These are phyloP conservation scores for Epichloe sylvatica DNA, from an alignment of 2,329 filamentous ascomycete genomes.

Conservation along the genomic window DNA sequence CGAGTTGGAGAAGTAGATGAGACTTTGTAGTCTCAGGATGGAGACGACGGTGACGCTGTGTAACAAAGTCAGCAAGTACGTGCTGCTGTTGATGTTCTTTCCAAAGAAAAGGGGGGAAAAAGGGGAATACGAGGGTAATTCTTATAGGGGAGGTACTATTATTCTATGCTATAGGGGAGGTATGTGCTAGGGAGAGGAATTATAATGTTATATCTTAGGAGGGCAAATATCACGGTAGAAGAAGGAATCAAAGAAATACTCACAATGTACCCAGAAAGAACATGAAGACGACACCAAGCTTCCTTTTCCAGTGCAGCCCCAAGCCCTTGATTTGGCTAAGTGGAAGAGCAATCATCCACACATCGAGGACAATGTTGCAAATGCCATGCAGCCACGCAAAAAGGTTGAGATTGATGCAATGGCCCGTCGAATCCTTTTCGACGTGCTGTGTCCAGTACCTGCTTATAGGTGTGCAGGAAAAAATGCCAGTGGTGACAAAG, in stretches of 20 bases:
- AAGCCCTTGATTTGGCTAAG: slow-evolving; percentile 4
- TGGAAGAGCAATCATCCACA: slow-evolving; percentile 6
- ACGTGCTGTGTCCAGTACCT: slow-evolving; percentile 30
- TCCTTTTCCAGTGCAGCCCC: slow-evolving; percentile 5
- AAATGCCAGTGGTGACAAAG: slow-evolving; percentile 20
- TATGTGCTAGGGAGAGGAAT: too few relatives aligned
- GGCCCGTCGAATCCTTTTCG: slow-evolving; percentile 7
- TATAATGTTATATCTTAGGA: too few relatives aligned
- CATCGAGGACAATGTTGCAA: slow-evolving; percentile 1
- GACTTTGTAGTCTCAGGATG: slow-evolving; percentile 3
- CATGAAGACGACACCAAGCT: slow-evolving; percentile 4
- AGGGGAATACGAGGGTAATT: too few relatives aligned
- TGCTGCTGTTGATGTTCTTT: background rate
- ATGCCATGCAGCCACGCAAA: slow-evolving; percentile 4
- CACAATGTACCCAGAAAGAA: slow-evolving; percentile 6
- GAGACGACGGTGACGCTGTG: slow-evolving; percentile 5
- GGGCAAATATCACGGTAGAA: too few relatives aligned
- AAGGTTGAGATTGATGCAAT: slow-evolving; percentile 4
- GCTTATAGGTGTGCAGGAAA: slow-evolving; percentile 27
- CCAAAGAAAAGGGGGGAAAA: too few relatives aligned
- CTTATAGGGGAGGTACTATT: too few relatives aligned
- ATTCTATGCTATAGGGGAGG: too few relatives aligned
- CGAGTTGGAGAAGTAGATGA: slow-evolving; percentile 4
- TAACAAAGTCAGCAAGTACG: background rate
- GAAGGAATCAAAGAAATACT: background rate